Percentiles rank a stretch among this genome's conserved stretches.
These are phyloP conservation scores for Dothistroma pini DNA, from an alignment of 2,329 filamentous ascomycete species.

Conservation along the genomic window DNA sequence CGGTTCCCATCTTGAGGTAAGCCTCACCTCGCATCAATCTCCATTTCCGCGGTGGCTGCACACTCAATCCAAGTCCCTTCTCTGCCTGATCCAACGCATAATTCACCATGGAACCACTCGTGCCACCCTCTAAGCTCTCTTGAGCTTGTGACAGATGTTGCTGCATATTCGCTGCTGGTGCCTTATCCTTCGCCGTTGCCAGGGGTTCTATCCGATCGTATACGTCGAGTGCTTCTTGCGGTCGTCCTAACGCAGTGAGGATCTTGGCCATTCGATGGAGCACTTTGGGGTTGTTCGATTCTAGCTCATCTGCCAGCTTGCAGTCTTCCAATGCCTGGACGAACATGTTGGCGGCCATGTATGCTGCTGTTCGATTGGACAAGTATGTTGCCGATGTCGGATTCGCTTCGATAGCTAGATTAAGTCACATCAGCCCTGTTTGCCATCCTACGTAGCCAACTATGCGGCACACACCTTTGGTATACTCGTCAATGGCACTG, in stretches of 20 bases:
- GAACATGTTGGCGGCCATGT: constrained; percentile 82
- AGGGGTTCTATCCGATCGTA: constrained; percentile 76
- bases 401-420: constrained; percentile 77
- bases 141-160: constrained; percentile 77
- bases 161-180: constrained; percentile 78
- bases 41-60: constrained; percentile 85
- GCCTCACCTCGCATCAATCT: constrained; percentile 88
- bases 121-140: constrained; percentile 68
- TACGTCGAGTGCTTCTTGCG: constrained; percentile 79
- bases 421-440: constrained; percentile 6
- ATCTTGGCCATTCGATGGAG: constrained; percentile 83
- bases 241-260: constrained; percentile 80
- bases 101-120: constrained; percentile 83
- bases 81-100: constrained; percentile 90
- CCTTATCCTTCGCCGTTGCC: constrained; percentile 79
- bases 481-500: constrained; percentile 87
- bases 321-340: constrained; percentile 81
- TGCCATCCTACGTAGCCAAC: constrained; percentile 6
- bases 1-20: constrained; percentile 85
- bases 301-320: constrained; percentile 73
- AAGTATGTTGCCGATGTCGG: constrained; percentile 85
- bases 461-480: constrained; percentile 67
- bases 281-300: constrained; percentile 83
- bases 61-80: constrained; percentile 69
- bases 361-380: constrained; percentile 90